Evolutionary conservation across 2,329 filamentous ascomycete genomes (phyloP), one percentile per base, ranked within the genome.

Genomic region (Escovopsis sp.): DNA sequence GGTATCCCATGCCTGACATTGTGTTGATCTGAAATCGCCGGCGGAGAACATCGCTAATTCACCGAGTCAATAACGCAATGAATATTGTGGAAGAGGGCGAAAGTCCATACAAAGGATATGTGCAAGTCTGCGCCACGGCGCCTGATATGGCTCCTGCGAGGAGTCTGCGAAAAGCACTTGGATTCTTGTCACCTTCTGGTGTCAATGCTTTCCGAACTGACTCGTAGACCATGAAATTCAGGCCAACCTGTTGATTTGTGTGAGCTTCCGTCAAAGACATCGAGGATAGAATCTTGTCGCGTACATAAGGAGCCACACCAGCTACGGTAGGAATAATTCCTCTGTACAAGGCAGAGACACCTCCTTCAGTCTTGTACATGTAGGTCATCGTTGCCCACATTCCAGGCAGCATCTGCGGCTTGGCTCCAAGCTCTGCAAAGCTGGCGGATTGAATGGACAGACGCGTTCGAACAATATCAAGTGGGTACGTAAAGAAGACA

Each of bases 141-240:
- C 91, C 91, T n/a, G 88, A 94, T 41, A 96, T 77, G 12, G 91
- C 91, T 44, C 91, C 91, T 4, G 91, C 89, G 26, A 80, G 73
- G 36, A 98, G 70, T 59, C 96, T 98, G 42, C 89, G 79, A 42
- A 76, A 61, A 1, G 85, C 75, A 47, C 70, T 78, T 0, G 91
- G 91, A 51, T 94, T 85, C 56, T 83, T 75, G 48, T 94, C 80
- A 37, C 91, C 91, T 41, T 94, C 85, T 1, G 80, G 82, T 0
- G 91, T 98, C 51, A 98, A 71, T 51, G 82, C 80, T 54, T 80
- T 78, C 47, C 91, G 80, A 45, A 88, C 81, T 39, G 82, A 82
- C 62, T 98, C 91, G 63, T 98, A 98, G 6, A 85, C 86, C 87
- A 96, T 96, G 62, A 98, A 98, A 61, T 98, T 98, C 43, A 98